Evolutionary conservation across 805 yeast genomes (phyloP), one percentile per base, ranked within the genome.

Genomic region (Barnettozyma populi): DNA sequence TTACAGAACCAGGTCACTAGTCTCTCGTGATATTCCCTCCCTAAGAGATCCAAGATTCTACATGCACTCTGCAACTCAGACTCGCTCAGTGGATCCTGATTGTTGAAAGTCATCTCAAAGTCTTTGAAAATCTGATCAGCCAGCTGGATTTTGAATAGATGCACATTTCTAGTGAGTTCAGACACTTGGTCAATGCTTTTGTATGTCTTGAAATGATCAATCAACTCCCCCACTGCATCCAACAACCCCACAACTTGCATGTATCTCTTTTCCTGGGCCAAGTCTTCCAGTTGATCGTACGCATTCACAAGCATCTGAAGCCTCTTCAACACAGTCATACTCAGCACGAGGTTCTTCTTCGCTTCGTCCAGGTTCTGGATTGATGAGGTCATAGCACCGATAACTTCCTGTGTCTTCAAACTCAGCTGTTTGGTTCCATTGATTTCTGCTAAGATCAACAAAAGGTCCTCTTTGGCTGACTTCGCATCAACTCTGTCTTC

Each of bases 271-370:
- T 68, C 69, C 20, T 71, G 65, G 1, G 77, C 68, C 44, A 78
- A 68, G 7, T 66, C 59, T 16, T 73, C 73, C 41, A 89, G 72
- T 52, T 79, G 78, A 37, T 80, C 81, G 62, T 81, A 82, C 2
- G 95, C 90, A 19, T 79, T 81, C 7, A 86, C 75, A 43, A 94
- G 72, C 87, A 90, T 90, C 60, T 90, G 95, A 35, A 94, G 71
- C 52, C 96, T 76, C 58, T 92, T 87, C 55, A 92, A 72, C 34
- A 90, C 81, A 1, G 95, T 88, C 86, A 94, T 87, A 10, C 94
- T 80, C 24, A 80, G 72, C 2, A 89, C 90, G 43, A 94, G 70
- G 63, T 94, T 94, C 61, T 79, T 80, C 69, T 94, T 94, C 32
- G 90, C 82, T 44, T 78, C 79, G 65, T 94, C 98, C 50, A 94